Evolutionary conservation across 164 flowering plant species (phyloP).

Genomic region (Vitis rotundifolia): DNA sequence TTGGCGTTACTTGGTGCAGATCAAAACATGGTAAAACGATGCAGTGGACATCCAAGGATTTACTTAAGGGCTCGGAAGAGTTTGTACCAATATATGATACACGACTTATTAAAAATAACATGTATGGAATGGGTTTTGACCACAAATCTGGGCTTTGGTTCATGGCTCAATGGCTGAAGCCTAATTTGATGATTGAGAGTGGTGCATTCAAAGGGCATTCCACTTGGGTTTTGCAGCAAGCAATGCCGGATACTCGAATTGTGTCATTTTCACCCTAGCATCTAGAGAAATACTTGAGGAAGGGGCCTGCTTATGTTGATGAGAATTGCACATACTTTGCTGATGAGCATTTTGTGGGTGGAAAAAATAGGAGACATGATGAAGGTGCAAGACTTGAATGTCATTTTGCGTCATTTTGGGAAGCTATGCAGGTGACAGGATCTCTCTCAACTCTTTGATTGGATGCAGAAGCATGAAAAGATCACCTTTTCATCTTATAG

Average conservation of each 20-base stretch:
- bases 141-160: conserved; percentile 99
- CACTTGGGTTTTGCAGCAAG: conserved; percentile 96
- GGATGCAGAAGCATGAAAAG: conserved; percentile 80
- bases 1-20: conserved; percentile 99
- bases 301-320: conserved; percentile 99
- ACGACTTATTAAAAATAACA: conserved; percentile 87
- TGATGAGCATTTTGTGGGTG: conserved; percentile 93
- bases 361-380: conserved; percentile 44
- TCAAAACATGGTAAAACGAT: conserved; percentile 88
- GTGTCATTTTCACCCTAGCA: conserved; percentile 85
- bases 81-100: conserved; percentile 92
- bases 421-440: conserved; percentile 49
- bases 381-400: conserved; percentile 67
- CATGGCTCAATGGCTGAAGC: conserved; percentile 87
- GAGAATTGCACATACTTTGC: conserved; percentile 95
- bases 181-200: conserved; percentile 93
- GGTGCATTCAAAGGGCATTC: conserved; percentile 99
- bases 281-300: conserved; percentile 91
- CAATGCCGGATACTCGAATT: conserved; percentile 80
- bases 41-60: conserved; percentile 90
- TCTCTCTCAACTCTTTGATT: conserved; percentile 76
- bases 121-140: conserved; percentile 98
- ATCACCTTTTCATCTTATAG: conserved; percentile 70
- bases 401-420: conserved; percentile 62
- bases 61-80: conserved; percentile 89